Percentiles rank a stretch among this genome's conserved stretches.
These are phyloP conservation scores for Plasmodium ovale DNA, from an alignment of 169 alveolate species.

Conservation along the genomic window DNA sequence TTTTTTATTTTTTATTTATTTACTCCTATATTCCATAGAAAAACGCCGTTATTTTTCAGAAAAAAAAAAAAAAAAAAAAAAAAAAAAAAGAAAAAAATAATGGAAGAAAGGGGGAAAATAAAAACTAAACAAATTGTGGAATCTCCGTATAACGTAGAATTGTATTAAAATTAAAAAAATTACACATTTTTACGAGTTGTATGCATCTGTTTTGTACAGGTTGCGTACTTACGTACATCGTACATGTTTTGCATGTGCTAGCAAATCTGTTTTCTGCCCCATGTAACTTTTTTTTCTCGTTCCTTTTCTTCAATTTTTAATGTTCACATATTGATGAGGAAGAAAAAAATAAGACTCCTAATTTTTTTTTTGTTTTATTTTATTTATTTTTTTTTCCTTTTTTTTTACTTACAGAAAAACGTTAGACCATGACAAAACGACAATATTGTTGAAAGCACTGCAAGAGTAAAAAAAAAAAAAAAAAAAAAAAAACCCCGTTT, in stretches of 20 bases:
- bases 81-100: background rate
- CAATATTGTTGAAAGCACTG: constrained; percentile 6
- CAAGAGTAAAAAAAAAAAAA: constrained; percentile 46
- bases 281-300: no score
- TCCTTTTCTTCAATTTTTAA: background rate
- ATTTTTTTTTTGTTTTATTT: no score
- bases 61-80: background rate
- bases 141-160: constrained; percentile 49
- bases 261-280: no score
- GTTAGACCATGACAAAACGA: constrained; percentile 38
- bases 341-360: background rate
- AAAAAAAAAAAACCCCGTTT: constrained; percentile 7
- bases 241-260: background rate
- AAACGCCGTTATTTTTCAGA: background rate
- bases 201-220: no score
- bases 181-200: background rate
- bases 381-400: background rate
- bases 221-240: no score
- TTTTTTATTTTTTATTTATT: no score
- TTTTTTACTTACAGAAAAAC: constrained; percentile 21
- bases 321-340: background rate
- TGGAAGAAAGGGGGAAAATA: constrained; percentile 34
- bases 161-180: constrained; percentile 1
- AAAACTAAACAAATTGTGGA: constrained; percentile 40
- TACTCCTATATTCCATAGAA: no score